phyloP scores from a whole-genome alignment of 495 filamentous ascomycete genomes.

The Antarctomyces pellizariae region DNA sequence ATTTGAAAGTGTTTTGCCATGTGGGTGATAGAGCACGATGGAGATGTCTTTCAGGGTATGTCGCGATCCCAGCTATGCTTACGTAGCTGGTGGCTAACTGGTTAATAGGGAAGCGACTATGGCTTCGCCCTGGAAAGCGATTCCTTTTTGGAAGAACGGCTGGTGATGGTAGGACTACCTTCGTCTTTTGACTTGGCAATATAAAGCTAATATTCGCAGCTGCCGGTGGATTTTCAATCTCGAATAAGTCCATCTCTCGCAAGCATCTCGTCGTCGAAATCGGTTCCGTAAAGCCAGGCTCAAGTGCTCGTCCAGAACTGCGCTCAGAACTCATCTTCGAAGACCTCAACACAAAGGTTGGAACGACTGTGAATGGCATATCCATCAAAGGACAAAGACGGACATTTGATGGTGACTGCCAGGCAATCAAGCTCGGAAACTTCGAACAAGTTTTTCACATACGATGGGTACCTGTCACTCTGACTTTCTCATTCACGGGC shows the following conservation, averaged over 20 bases:
- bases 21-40: constrained; percentile 36
- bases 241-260: constrained; percentile 59
- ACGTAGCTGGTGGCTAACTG: constrained; percentile 1
- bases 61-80: background rate
- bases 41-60: constrained; percentile 26
- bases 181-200: no score
- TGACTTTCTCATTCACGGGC: constrained; percentile 61
- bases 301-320: constrained; percentile 42
- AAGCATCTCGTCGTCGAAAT: constrained; percentile 69
- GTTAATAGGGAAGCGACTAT: constrained; percentile 42
- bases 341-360: constrained; percentile 54
- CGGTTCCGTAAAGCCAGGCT: constrained; percentile 34
- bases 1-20: no score
- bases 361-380: constrained; percentile 53
- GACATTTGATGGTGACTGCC: constrained; percentile 27
- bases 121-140: constrained; percentile 60
- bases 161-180: constrained; percentile 21
- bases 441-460: constrained; percentile 35
- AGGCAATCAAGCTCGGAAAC: constrained; percentile 41
- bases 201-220: constrained; percentile 6
- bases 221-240: constrained; percentile 36
- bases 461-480: constrained; percentile 54
- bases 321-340: constrained; percentile 40
- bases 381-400: constrained; percentile 32
- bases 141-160: constrained; percentile 54